phyloP scores from a whole-genome alignment of 441 rosid genomes.

The Pelargonium cotyledonis region DNA sequence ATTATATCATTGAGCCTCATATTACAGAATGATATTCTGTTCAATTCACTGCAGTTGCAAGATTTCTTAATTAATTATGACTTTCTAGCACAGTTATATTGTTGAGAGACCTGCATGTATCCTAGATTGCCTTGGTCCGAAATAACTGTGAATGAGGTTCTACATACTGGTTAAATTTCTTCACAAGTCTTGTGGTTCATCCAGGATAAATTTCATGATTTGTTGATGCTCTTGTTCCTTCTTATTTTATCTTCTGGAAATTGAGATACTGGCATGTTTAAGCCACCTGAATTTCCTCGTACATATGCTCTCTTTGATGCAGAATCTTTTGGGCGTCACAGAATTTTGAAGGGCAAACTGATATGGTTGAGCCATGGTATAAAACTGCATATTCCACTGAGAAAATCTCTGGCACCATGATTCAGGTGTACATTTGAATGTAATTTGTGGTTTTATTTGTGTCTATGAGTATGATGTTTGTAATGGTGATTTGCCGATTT shows the following conservation, averaged over 20 bases:
- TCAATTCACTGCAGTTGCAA: too few species aligned
- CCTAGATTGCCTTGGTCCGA: neutral
- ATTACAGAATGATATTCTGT: too few species aligned
- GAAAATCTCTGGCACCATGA: slow-evolving; percentile 38
- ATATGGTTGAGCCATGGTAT: slow-evolving; percentile 86
- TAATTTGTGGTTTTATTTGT: slow-evolving; percentile 12
- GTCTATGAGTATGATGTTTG: neutral
- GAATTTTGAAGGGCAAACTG: slow-evolving; percentile 69
- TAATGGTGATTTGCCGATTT: too few species aligned
- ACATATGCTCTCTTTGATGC: slow-evolving; percentile 22
- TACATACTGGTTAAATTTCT: too few species aligned
- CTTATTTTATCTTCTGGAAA: neutral
- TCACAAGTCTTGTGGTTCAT: neutral
- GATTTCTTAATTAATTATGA: neutral
- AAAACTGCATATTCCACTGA: slow-evolving; percentile 69
- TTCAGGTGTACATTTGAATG: slow-evolving; percentile 50
- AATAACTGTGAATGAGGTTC: neutral
- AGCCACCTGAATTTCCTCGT: slow-evolving; percentile 11
- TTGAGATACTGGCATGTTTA: slow-evolving; percentile 7
- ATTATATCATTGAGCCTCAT: too few species aligned
- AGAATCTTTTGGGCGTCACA: slow-evolving; percentile 93
- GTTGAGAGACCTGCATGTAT: neutral
- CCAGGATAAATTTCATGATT: neutral
- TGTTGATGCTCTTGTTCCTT: neutral
- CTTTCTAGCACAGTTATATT: neutral